Evolutionary conservation across 2,329 filamentous ascomycete genomes (phyloP).

Genomic region (Zymoseptoria passerinii): DNA sequence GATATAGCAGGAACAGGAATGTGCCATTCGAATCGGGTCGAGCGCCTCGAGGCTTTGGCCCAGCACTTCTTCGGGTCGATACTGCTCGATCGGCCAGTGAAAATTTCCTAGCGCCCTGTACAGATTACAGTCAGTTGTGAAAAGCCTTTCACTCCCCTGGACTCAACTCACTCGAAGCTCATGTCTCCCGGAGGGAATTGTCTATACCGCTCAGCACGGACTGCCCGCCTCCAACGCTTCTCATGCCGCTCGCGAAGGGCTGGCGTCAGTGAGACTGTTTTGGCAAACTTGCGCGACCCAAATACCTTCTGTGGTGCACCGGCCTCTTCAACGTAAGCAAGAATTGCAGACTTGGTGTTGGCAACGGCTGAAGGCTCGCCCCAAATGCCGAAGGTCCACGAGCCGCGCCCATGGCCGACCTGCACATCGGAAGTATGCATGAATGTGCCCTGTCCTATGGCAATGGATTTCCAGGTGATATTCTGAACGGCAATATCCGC

Average conservation of each 20-base stretch:
- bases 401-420: background rate
- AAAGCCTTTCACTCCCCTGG: background rate
- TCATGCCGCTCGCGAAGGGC: slow-evolving; percentile 14
- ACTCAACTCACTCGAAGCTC: slow-evolving; percentile 10
- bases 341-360: slow-evolving; percentile 14
- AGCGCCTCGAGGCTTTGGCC: slow-evolving; percentile 37
- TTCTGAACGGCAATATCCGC: slow-evolving; percentile 11
- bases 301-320: background rate
- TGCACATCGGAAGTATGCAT: slow-evolving; percentile 10
- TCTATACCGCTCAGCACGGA: slow-evolving; percentile 19
- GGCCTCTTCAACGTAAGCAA: slow-evolving; percentile 13
- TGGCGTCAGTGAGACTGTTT: slow-evolving; percentile 18
- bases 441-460: slow-evolving; percentile 16
- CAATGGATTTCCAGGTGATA: slow-evolving; percentile 10
- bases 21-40: slow-evolving; percentile 37
- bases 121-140: background rate
- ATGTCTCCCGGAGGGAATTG: slow-evolving; percentile 18
- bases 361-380: slow-evolving; percentile 14
- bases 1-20: slow-evolving; percentile 35
- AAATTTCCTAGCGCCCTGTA: slow-evolving; percentile 30
- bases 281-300: slow-evolving; percentile 12
- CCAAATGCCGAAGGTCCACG: slow-evolving; percentile 21
- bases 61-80: slow-evolving; percentile 33
- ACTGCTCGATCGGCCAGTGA: slow-evolving; percentile 39
- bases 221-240: slow-evolving; percentile 19